These are phyloP conservation scores for Glycine latifolia DNA, from an alignment of 306 rosid species.

Conservation along the genomic window DNA sequence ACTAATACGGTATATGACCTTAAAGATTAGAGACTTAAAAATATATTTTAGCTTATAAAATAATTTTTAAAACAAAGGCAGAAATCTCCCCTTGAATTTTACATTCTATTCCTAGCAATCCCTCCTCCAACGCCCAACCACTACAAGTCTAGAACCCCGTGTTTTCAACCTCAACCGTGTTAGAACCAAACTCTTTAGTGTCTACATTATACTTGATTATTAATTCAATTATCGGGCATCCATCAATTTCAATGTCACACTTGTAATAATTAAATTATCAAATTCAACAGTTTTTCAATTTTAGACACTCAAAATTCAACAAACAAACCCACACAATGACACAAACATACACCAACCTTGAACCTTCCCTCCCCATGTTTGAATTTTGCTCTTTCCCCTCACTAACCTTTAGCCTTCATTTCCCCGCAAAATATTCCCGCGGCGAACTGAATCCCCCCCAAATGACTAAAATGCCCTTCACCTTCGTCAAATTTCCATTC, in stretches of 20 bases:
- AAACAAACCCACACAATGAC: not conserved
- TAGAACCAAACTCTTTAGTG: not conserved
- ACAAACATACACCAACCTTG: no score
- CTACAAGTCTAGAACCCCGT: no score
- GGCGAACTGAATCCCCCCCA: not conserved
- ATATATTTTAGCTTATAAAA: no score
- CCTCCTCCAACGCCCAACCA: no score
- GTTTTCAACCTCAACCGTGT: not conserved
- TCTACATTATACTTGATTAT: not conserved
- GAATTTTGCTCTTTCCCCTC: not conserved
- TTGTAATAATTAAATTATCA: no score
- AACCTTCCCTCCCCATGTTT: not conserved
- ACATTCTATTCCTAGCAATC: no score
- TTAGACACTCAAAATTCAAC: not conserved
- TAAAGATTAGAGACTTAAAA: no score
- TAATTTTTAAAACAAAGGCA: no score
- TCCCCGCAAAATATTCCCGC: not conserved
- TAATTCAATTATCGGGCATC: not conserved
- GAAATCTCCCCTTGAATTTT: no score
- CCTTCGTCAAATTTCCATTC: not conserved
- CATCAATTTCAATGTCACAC: not conserved
- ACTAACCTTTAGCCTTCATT: not conserved
- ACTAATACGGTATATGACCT: no score
- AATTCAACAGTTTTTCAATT: not conserved
- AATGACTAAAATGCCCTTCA: not conserved